Evolutionary conservation across 116 monocot genomes (phyloP).

Genomic region (Trichopus zeylanicus): DNA sequence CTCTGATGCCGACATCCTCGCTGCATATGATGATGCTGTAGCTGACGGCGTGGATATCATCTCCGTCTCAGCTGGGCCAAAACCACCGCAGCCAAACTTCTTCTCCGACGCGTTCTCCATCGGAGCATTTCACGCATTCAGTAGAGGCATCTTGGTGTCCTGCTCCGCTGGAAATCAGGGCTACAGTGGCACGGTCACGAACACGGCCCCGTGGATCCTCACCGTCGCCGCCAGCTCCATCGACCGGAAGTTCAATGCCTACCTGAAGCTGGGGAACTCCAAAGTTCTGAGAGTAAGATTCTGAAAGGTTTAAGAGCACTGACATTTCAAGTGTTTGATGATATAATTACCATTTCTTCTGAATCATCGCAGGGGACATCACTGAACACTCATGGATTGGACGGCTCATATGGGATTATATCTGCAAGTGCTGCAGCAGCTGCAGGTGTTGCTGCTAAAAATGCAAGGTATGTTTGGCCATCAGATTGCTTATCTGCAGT

Average conservation of each 20-base stretch:
- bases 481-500: too few relatives aligned
- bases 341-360: too few relatives aligned
- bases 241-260: constrained; percentile 38
- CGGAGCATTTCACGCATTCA: constrained; percentile 63
- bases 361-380: too few relatives aligned
- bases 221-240: constrained; percentile 61
- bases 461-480: too few relatives aligned
- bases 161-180: constrained; percentile 61
- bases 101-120: constrained; percentile 46
- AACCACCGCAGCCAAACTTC: constrained; percentile 40
- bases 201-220: constrained; percentile 55
- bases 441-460: too few relatives aligned
- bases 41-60: constrained; percentile 52
- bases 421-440: too few relatives aligned
- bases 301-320: too few relatives aligned
- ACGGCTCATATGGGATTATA: too few relatives aligned
- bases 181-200: constrained; percentile 30
- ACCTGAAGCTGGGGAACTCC: constrained; percentile 46
- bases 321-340: too few relatives aligned
- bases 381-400: too few relatives aligned
- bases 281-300: too few relatives aligned
- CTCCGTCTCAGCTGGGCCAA: constrained; percentile 48
- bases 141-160: constrained; percentile 37
- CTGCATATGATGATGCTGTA: constrained; percentile 63
- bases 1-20: constrained; percentile 47